Conservation (phyloP, 2,329 filamentous ascomycete species). For the Macroventuria anomochaeta region DNA sequence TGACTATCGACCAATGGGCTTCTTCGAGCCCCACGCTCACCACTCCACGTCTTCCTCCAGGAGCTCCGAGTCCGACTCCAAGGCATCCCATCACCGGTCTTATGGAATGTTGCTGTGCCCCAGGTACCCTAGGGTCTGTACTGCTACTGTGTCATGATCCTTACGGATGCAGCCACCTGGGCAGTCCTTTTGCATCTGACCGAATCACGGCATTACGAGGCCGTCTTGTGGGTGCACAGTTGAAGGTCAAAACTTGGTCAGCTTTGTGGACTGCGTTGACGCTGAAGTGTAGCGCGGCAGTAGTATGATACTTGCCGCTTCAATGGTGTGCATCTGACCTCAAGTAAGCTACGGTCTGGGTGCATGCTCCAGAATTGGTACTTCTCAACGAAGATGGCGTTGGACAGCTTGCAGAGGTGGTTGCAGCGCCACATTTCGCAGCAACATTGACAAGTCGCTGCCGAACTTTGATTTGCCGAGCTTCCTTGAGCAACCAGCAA, state of each 20-base stretch:
- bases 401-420: not conserved
- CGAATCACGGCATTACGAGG: conserved; percentile 27
- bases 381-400: not conserved
- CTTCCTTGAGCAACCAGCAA: not conserved
- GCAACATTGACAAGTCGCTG: not conserved
- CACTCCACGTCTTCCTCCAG: conserved; percentile 13
- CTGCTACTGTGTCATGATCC: conserved; percentile 38
- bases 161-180: conserved; percentile 34
- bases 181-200: conserved; percentile 23
- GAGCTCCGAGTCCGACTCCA: conserved; percentile 28
- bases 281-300: conserved; percentile 9
- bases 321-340: conserved; percentile 2
- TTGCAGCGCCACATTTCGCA: not conserved
- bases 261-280: conserved; percentile 8
- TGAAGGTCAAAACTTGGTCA: conserved; percentile 6
- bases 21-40: conserved; percentile 11
- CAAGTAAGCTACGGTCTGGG: not conserved
- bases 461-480: not conserved
- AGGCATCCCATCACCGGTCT: conserved; percentile 36
- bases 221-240: conserved; percentile 6
- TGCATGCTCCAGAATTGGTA: not conserved
- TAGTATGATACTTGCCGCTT: conserved; percentile 2
- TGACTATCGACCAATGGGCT: conserved; percentile 4
- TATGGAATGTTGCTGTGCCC: conserved; percentile 33
- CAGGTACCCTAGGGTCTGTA: conserved; percentile 26